Evolutionary conservation across 371 early-diverging fungal species (phyloP), one percentile per base, ranked within the genome.

Genomic region (Mucor irregularis): DNA sequence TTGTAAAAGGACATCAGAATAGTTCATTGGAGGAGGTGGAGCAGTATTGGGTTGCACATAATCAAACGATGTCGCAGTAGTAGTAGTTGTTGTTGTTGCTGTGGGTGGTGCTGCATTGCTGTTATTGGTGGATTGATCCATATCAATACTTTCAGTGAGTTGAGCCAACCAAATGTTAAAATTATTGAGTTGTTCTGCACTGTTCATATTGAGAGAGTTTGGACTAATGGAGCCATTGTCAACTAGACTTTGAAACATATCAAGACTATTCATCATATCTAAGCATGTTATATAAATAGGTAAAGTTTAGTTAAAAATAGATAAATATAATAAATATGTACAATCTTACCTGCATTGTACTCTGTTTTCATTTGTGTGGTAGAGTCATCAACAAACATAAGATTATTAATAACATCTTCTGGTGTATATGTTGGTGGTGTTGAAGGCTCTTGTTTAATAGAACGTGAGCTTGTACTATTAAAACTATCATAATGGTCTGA

Each of bases 401-500:
- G 10, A 13, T 49, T 61, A 19, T 45, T 53, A 2, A 66, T 53
- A 11, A 53, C 31, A 30, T 56, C 47, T 47, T 40, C 53, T n/a
- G 57, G 47, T 34, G 37, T 51, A 26, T 42, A 37, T 21, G 46
- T 37, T 7, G 46, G 45, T 37, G 56, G 62, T 26, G 57, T 45
- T 26, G 31, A 49, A 49, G 66, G 64, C 25, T 64, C 64, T 50
- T 58, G 64, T 31, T 50, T 58, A 4, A 63, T 38, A 9, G 55
- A 54, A 4, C n/a, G 47, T 24, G 51, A 52, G 4, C 43, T 37
- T 22, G 25, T 24, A 21, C 56, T 56, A 19, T 52, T 44, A 19
- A 62, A 62, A n/a, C 56, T 56, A 22, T 57, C 57, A 31, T 60
- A 66, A 8, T 33, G 43, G 13, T 61, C 66, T 24, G 66, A 56